Conservation (phyloP, 2,329 filamentous ascomycete species). For the Albophoma yamanashiensis region DNA sequence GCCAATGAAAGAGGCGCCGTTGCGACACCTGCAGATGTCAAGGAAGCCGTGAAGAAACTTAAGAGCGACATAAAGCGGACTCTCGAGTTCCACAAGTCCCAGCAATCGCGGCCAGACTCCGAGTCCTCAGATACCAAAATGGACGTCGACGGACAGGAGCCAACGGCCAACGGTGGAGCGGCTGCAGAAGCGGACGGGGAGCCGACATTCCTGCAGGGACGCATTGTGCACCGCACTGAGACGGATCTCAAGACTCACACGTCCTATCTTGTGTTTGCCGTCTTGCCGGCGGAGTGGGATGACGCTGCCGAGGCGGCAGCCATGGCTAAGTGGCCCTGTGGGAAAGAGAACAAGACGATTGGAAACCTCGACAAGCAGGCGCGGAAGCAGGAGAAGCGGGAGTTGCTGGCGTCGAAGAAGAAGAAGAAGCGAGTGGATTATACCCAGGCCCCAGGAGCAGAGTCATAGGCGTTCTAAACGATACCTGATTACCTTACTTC, state of each 20-base stretch:
- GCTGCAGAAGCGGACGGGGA: conserved; percentile 13
- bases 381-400: conserved; percentile 46
- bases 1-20: conserved; percentile 60
- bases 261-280: conserved; percentile 89
- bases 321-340: conserved; percentile 52
- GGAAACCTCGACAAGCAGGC: conserved; percentile 42
- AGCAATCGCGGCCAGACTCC: conserved; percentile 12
- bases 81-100: conserved; percentile 48
- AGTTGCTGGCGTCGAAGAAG: conserved; percentile 36
- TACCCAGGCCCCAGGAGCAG: conserved; percentile 5
- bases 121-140: conserved; percentile 27
- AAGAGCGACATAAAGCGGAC: conserved; percentile 62
- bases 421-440: conserved; percentile 22
- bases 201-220: conserved; percentile 65
- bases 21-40: conserved; percentile 60
- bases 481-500: background rate
- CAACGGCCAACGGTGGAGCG: background rate
- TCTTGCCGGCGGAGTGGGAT: conserved; percentile 78
- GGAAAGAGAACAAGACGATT: conserved; percentile 39
- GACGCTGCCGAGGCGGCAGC: conserved; percentile 68
- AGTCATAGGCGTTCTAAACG: background rate
- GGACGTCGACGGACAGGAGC: conserved; percentile 22
- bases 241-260: conserved; percentile 91
- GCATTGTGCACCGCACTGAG: conserved; percentile 71
- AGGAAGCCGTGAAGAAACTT: conserved; percentile 66